phyloP scores from a whole-genome alignment of 2,329 filamentous ascomycete species.

The Pestalotiopsis sp. region DNA sequence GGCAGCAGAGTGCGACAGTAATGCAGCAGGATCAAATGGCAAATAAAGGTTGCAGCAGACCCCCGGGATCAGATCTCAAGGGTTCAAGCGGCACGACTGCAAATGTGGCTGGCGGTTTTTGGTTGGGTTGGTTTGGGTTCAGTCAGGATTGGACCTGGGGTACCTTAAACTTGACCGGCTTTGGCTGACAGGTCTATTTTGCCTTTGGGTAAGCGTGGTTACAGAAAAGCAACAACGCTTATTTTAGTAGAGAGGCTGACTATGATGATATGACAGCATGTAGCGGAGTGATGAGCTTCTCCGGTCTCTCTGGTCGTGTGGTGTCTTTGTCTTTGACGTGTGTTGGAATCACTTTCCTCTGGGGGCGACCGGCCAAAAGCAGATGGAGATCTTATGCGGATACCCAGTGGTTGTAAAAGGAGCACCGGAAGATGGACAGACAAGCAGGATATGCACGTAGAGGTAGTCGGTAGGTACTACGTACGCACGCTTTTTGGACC shows the following conservation, averaged over 20 bases:
- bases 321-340: background rate
- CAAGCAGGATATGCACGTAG: background rate
- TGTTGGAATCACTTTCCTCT: background rate
- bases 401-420: background rate
- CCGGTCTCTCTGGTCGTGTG: background rate
- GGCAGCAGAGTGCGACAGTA: slow-evolving; percentile 6
- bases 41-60: background rate
- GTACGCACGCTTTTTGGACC: background rate
- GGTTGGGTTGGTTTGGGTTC: too few species aligned
- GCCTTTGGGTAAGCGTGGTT: background rate
- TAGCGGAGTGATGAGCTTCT: background rate
- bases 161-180: too few species aligned
- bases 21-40: slow-evolving; percentile 8
- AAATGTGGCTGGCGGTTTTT: background rate
- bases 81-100: slow-evolving; percentile 3
- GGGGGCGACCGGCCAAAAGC: background rate
- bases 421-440: background rate
- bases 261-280: background rate
- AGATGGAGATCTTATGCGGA: background rate
- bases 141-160: too few species aligned
- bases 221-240: background rate
- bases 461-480: background rate
- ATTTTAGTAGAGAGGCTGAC: background rate
- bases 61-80: background rate
- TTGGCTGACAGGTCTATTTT: background rate